A percentile compares a stretch with the other conserved stretches of the same genome.
phyloP scores from a whole-genome alignment of 768 basidiomycete species.

The Tricholoma bakamatsutake region DNA sequence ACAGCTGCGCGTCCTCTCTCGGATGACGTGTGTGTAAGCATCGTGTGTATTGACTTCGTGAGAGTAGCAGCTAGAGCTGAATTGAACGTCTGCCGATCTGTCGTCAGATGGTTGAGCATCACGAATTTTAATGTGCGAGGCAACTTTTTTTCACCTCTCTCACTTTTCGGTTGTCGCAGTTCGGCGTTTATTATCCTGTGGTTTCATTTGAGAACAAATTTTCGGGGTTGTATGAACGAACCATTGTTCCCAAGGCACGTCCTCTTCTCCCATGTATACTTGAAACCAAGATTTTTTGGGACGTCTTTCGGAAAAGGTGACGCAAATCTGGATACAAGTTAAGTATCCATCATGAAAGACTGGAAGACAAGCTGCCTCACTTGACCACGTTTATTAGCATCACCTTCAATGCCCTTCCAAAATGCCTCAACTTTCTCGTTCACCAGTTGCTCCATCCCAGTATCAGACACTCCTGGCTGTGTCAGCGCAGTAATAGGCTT shows the following conservation, averaged over 20 bases:
- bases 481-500: neutral
- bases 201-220: neutral
- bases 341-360: neutral
- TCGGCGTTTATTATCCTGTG: slow-evolving; percentile 76
- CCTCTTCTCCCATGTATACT: slow-evolving; percentile 68
- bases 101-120: neutral
- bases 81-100: slow-evolving; percentile 49
- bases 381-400: slow-evolving; percentile 60
- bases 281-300: slow-evolving; percentile 78
- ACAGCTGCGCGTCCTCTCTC: slow-evolving; percentile 70
- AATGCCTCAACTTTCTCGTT: slow-evolving; percentile 73
- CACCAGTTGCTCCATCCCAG: slow-evolving; percentile 64
- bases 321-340: slow-evolving; percentile 44
- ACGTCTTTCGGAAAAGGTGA: slow-evolving; percentile 74
- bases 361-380: slow-evolving; percentile 28
- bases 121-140: neutral
- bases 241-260: slow-evolving; percentile 88
- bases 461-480: slow-evolving; percentile 78
- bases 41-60: slow-evolving; percentile 59
- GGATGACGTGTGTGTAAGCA: slow-evolving; percentile 75
- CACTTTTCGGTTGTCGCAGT: slow-evolving; percentile 63
- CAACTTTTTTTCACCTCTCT: slow-evolving; percentile 40
- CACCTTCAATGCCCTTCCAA: slow-evolving; percentile 70
- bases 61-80: slow-evolving; percentile 54
- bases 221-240: slow-evolving; percentile 20